Evolutionary conservation across 495 filamentous ascomycete genomes (phyloP), one percentile per base, ranked within the genome.

Genomic region (Daldinia caldariorum): DNA sequence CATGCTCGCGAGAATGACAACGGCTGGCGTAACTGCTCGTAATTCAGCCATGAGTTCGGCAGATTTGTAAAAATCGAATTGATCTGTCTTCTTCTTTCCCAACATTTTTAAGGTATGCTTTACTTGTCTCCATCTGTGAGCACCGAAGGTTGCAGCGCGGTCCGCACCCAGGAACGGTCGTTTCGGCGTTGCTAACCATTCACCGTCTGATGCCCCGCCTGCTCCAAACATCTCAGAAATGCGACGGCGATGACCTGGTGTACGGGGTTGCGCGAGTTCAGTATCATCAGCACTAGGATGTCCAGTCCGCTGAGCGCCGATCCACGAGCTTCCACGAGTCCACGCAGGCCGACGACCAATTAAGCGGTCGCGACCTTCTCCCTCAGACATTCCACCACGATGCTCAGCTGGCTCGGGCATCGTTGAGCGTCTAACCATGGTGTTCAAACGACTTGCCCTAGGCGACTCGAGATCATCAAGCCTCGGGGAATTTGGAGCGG

Each of bases 41-140:
- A 99, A 83, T 77, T 99, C 95, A 5, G 96, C 94, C 83, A 99
- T 91, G 32, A 99, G 83, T 76, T 99, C 96, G 18, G 95, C 94
- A 26, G 94, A 97, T 74, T 99, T 99, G 73, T 90, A 90, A 77
- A 93, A 92, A 78, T 99, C 95, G 53, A 97, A 89, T 56, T 90
- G 89, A 63, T 97, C 93, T 9, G 89, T 89, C 77, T 89, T 96
- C 72, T 89, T 92, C 74, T 91, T 89, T 4, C 92, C 92, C 43
- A 98, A 85, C 75, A 94, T 83, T 73, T 90, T 92, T 50, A 99
- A 77, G 0, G 92, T 91, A 43, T 90, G 89, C 77, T 97, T 97
- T 58, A 98, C 85, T 72, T 91, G 89, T 49, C 85, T 87, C 94
- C 94, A 98, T 81, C 90, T 91, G 66, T 93, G 90, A 31, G 89